Percentiles rank a stretch among this genome's conserved stretches.
Evolutionary conservation across 1,284 basidiomycete species (phyloP).

Genomic region (Ceratobasidium sp.): DNA sequence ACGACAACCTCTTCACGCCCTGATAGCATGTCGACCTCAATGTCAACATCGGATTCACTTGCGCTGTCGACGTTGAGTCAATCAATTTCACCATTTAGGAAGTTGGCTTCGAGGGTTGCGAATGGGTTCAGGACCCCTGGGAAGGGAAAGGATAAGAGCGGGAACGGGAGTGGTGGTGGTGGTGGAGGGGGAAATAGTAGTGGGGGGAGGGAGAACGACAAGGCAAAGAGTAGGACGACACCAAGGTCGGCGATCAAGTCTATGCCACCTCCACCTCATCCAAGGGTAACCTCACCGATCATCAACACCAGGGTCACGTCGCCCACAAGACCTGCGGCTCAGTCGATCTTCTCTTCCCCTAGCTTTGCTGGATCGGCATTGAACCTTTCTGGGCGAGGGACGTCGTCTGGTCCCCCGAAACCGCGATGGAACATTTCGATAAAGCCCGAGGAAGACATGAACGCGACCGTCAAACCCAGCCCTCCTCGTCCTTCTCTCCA

Average conservation of each 20-base stretch:
- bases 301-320: constrained; percentile 23
- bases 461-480: constrained; percentile 61
- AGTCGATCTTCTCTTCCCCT: constrained; percentile 32
- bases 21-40: constrained; percentile 27
- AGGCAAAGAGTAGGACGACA: too few species aligned
- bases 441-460: constrained; percentile 60
- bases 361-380: background rate
- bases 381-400: constrained; percentile 17
- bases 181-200: too few species aligned
- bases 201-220: too few species aligned
- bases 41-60: constrained; percentile 57
- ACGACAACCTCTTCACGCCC: constrained; percentile 33
- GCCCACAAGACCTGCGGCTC: constrained; percentile 31
- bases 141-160: constrained; percentile 27
- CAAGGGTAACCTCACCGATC: constrained; percentile 33
- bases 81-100: constrained; percentile 80
- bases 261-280: constrained; percentile 24
- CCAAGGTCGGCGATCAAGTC: background rate
- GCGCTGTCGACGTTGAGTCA: constrained; percentile 66
- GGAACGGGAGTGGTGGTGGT: too few species aligned
- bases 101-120: constrained; percentile 73
- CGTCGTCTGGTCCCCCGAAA: constrained; percentile 51
- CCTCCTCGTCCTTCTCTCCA: constrained; percentile 54
- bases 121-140: constrained; percentile 26
- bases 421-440: constrained; percentile 83